Base-by-base conservation (phyloP, 345 rosid species). In the Citrus australasica region DNA sequence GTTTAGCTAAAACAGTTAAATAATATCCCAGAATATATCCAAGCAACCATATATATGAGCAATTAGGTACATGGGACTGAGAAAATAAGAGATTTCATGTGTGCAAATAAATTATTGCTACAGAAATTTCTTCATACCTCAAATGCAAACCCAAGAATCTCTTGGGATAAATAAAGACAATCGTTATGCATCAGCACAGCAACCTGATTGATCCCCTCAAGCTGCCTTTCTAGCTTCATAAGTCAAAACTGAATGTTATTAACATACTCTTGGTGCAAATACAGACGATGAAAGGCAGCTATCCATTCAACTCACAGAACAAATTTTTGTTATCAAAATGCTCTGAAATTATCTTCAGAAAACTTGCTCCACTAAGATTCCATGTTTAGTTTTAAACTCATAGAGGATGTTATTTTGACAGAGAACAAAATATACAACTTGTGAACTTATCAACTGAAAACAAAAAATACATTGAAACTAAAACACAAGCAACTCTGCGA, bases 201-300 rank as follows among this genome's bases (percentile, higher is more conserved):
- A 79, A 85, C 95, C 84, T 90, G 95, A 86, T 92, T 94, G 89
- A 96, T 89, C 78, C 92, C 88, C 86, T 90, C 88, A 76, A 96
- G 97, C 92, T 90, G 93, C 86, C 89, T 92, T 83, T 93, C 98
- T 88, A 94, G 89, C 99, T 96, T 92, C 94, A 92, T 72, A 84
- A 81, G 83, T 56, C 80, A 86, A 89, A 86, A 78, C 30, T 25
- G 65, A 83, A 78, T 1, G 63, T 88, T 78, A 79, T 24, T 59
- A 71, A 70, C 69, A 30, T 71, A 60, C 76, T 55, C 17, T 75
- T 58, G 71, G 75, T 30, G 64, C 67, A 71, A 30, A 60, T 17
- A 60, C 24, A 25, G 3, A 75, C 33, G 66, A 64, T 17, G 28
- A 51, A 79, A 37, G 58, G 68, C 51, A 30, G 58, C 35, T 42